These are phyloP conservation scores for Chlorella sp. DNA, from an alignment of 139 green algal genomes.

Conservation along the genomic window DNA sequence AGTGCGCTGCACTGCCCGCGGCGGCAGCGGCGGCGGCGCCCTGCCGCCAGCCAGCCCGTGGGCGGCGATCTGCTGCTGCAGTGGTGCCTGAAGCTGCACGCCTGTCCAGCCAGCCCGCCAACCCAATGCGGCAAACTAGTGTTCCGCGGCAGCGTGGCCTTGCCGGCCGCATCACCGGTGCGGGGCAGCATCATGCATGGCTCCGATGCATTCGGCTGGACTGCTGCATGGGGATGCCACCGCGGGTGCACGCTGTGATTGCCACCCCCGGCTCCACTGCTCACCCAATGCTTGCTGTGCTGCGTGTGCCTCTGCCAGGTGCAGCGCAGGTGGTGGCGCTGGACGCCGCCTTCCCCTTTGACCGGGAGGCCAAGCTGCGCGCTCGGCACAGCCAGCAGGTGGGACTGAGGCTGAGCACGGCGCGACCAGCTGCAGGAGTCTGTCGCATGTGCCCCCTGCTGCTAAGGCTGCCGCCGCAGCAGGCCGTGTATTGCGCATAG, in stretches of 20 bases:
- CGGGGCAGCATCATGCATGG: too few species aligned
- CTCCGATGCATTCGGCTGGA: background rate
- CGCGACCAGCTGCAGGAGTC: background rate
- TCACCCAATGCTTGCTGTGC: background rate
- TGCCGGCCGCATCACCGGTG: too few species aligned
- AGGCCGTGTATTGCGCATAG: background rate
- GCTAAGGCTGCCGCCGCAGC: background rate
- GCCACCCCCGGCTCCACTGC: background rate
- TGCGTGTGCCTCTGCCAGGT: background rate
- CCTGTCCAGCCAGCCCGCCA: background rate
- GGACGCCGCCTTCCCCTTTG: constrained; percentile 65
- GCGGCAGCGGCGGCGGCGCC: background rate
- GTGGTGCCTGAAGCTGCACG: background rate
- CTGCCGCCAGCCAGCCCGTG: background rate
- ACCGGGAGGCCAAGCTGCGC: constrained; percentile 25
- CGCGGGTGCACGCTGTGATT: background rate
- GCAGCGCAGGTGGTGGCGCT: constrained; percentile 29
- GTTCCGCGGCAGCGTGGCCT: background rate
- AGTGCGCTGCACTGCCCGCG: background rate
- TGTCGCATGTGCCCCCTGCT: background rate
- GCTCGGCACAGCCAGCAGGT: constrained; percentile 10
- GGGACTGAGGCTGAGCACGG: too few species aligned
- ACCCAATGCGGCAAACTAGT: background rate
- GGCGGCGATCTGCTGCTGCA: background rate
- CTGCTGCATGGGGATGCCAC: background rate